These are phyloP conservation scores for Suillus bovinus DNA, from an alignment of 768 basidiomycete species.

Conservation along the genomic window DNA sequence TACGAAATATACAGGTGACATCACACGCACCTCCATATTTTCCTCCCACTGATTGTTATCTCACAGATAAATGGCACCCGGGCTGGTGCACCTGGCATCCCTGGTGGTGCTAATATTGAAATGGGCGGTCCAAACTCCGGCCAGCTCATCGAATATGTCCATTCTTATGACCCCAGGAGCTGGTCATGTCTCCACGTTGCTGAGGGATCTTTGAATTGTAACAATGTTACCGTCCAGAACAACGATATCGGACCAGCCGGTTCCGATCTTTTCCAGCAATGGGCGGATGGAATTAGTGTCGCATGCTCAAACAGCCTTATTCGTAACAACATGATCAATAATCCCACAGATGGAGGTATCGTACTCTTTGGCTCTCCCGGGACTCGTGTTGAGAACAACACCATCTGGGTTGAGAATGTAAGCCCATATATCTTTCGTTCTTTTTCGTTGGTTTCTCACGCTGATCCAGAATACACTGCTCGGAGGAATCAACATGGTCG, in stretches of 20 bases:
- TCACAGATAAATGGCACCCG: conserved; percentile 74
- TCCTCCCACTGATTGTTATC: conserved; percentile 4
- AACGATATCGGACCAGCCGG: conserved; percentile 86
- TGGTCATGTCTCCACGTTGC: conserved; percentile 84
- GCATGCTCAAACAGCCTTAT: conserved; percentile 63
- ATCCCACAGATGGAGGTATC: conserved; percentile 79
- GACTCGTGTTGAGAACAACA: conserved; percentile 72
- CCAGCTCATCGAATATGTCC: conserved; percentile 78
- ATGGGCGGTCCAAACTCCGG: conserved; percentile 75
- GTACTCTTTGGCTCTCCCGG: conserved; percentile 79
- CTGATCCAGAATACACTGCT: conserved; percentile 58
- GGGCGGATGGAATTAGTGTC: conserved; percentile 83
- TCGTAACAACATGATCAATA: conserved; percentile 67
- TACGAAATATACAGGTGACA: conserved; percentile 72
- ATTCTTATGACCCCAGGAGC: conserved; percentile 71
- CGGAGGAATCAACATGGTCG: conserved; percentile 81
- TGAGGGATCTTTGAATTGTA: conserved; percentile 68
- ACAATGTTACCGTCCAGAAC: conserved; percentile 65
- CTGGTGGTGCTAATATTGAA: conserved; percentile 79
- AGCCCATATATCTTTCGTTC: conserved; percentile 25
- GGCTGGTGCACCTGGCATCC: conserved; percentile 47
- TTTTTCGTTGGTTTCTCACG: background rate
- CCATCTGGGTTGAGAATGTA: conserved; percentile 70
- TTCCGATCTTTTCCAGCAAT: conserved; percentile 60
- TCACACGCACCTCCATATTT: background rate